Base-by-base conservation (phyloP, 73 alveolate species). In the Paramecium sonneborni region DNA sequence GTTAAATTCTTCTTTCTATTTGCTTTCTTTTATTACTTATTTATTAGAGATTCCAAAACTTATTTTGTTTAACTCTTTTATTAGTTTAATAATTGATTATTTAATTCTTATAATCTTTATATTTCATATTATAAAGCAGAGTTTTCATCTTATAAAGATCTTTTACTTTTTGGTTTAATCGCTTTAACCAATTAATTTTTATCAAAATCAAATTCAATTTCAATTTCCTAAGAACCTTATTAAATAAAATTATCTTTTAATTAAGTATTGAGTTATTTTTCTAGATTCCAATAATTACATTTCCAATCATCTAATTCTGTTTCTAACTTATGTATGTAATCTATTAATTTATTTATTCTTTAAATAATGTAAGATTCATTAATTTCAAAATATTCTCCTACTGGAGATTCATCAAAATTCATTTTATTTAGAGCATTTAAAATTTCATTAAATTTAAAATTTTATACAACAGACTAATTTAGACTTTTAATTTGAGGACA, bases 221-320 rank as follows among this genome's bases (percentile, higher is more conserved):
- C 84, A 62, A 62, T 62, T 26, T 62, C 84, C 0, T 24, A 30
- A 62, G 39, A 30, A 11, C 84, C 84, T 62, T 62, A 26, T 62
- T 62, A 32, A 1, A 62, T 30, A 11, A 62, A 62, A 10, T 62
- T 62, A 62, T 62, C 84, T 32, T 62, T 62, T 62, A 62, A 62
- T 62, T 62, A 12, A n/a, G 84, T 23, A 12, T 62, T 62, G 43
- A 62, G 84, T 62, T 62, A 3, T 46, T 62, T 62, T 15, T 62
- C 84, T 11, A 62, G 44, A 62, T 62, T 62, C 84, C 84, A 62
- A 62, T 62, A 62, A 62, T 62, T 62, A 15, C 84, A 62, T 62
- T 62, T 62, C 84, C 84, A 62, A 32, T 62, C 84, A 62, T 62
- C 84, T 23, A 62, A 9, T 26, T 62, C 84, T 26, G 39, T n/a